Evolutionary conservation across 176 grass and related monocot species (phyloP).

Genomic region (Oryza australiensis): DNA sequence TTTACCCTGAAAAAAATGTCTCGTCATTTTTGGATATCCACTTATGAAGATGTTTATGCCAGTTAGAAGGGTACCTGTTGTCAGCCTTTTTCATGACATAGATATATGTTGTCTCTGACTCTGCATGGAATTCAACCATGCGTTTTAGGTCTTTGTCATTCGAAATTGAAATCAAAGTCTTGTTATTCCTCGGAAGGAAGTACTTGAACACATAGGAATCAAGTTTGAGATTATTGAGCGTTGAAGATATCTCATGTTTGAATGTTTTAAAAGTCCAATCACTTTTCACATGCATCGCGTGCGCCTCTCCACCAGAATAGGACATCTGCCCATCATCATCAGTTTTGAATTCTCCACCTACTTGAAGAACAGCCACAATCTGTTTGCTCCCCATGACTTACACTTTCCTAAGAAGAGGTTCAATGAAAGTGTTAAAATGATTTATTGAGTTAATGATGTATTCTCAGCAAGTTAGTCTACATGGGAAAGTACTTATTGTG

Average conservation of each 20-base stretch:
- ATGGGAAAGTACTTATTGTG: background rate
- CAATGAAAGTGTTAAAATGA: conserved; percentile 11
- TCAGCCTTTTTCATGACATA: conserved; percentile 56
- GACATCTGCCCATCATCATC: conserved; percentile 62
- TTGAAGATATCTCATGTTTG: conserved; percentile 57
- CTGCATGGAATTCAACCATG: conserved; percentile 60
- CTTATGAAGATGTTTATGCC: conserved; percentile 8
- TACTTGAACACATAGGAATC: conserved; percentile 69
- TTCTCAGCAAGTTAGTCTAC: conserved; percentile 20
- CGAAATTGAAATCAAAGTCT: conserved; percentile 54
- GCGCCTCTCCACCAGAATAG: conserved; percentile 76
- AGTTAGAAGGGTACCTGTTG: conserved; percentile 38
- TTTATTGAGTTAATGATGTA: conserved; percentile 29
- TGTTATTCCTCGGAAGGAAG: conserved; percentile 59
- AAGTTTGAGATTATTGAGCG: conserved; percentile 61
- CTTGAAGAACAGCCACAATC: conserved; percentile 70
- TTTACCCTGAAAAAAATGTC: conserved; percentile 51
- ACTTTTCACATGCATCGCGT: conserved; percentile 66
- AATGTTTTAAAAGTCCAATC: conserved; percentile 56
- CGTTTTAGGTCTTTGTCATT: conserved; percentile 60
- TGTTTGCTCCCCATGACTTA: conserved; percentile 48
- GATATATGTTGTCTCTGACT: conserved; percentile 52
- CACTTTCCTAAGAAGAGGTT: conserved; percentile 25
- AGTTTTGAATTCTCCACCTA: conserved; percentile 65
- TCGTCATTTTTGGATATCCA: conserved; percentile 13